Base-by-base conservation (phyloP, 352 stramenopile species). In the Globisporangium spiculum region DNA sequence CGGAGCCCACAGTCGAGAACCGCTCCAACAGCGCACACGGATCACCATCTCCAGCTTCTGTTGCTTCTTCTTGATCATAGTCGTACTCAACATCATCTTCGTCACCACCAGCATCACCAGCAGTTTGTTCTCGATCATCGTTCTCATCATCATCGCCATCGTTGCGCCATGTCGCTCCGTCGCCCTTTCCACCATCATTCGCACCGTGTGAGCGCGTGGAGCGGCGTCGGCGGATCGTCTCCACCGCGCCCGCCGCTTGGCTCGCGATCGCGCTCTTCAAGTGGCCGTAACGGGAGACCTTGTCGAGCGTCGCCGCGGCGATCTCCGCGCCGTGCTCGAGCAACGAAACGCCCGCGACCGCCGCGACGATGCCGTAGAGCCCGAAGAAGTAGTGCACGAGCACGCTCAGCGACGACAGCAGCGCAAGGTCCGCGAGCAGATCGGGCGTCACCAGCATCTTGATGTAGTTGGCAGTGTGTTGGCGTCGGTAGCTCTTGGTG, bases 361-460 rank as follows among this genome's bases (percentile, higher is more conserved):
- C 77, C 16, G 68, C 75, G 4, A 80, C 46, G 24, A 91, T 65
- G 1, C 83, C 83, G 63, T 81, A 80, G 9, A 91, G 44, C 1
- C 85, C 85, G 36, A 91, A 63, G 5, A 86, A 75, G 67, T 86
- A 91, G 71, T 92, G 85, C 41, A 91, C 77, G n/a, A 86, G 75
- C 34, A 83, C 83, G 59, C 74, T 88, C 30, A 87, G 67, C 50
- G 72, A 68, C 9, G 83, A 78, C 16, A 93, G 69, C 24, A 88
- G 70, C 57, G 85, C 82, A 22, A 93, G 59, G 61, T 93, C 85
- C 50, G 68, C 64, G 59, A 90, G 80, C 74, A 80, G 76, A 53
- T 84, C 78, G 4, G 50, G 55, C 54, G 61, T 57, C 26, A 66
- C 14, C 60, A 71, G 57, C 32, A 22, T 60, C 4, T 56, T 30